Base-by-base conservation (phyloP, 2,329 filamentous ascomycete species). In the Aspergillus spinulosporus region DNA sequence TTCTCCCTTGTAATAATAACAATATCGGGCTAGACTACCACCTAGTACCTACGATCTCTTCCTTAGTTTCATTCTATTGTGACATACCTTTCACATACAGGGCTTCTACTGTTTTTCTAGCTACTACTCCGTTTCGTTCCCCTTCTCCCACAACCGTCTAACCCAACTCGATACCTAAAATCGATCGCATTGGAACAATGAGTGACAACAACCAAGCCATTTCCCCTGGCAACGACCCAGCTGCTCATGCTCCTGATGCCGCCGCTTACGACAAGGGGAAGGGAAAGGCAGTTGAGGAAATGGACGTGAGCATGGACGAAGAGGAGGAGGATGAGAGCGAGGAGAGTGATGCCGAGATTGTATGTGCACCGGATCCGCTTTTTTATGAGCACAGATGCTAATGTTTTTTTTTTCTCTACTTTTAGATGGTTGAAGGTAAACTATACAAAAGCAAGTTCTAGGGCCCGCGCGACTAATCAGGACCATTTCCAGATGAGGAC, bases 261-360 rank as follows among this genome's bases (percentile, higher is more conserved):
- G 64, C 71, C 59, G 72, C 78, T 59, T 81, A 85, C 68, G 78
- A 80, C 74, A 96, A 96, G 83, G 90, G 90, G 76, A 96, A 96
- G 82, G 67, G 91, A 79, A 96, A 96, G 82, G 87, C 84, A 40
- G 72, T 78, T 40, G 83, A 84, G 49, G 71, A 78, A 36, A 78
- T 85, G 63, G 85, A 88, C 65, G 77, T 84, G 21, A 21, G 21
- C 21, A 21, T 21, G 21, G 21, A 21, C 21, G 21, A 21, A 84
- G 88, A 88, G 44, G 88, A 91, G 84, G 88, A 88, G 40, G 88
- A 91, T 66, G 84, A 91, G 1, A 83, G 79, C 52, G 85, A 84
- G n/a, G 89, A 92, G 40, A 88, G 88, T 49, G 83, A 78, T 52
- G 60, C 50, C 39, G 72, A 74, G 54, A 61, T 71, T 55, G 75